Evolutionary conservation across 148 eudicot genomes (phyloP), one percentile per base, ranked within the genome.

Genomic region (Dysphania ambrosioides): DNA sequence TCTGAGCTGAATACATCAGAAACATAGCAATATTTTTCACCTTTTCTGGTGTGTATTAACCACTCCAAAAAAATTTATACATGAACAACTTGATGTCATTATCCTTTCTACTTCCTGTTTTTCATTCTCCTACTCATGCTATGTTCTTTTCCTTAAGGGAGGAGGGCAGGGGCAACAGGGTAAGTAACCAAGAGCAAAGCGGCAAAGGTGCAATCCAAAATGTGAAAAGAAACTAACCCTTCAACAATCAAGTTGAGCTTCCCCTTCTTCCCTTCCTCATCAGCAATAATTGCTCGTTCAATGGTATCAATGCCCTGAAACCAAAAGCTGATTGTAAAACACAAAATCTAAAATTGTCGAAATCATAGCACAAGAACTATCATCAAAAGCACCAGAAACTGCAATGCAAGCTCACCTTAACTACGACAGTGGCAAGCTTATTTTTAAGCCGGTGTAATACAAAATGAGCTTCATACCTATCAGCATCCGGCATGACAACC

Each of bases 271-370:
- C 79, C 77, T 77, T 79, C 82, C 49, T 86, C 72, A 64, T 82
- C 82, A 68, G 80, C 86, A 66, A 91, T 78, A 42, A 94, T 85
- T 65, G 86, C 97, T 71, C 98, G 89, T 77, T 90, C 93, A 80
- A 90, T 82, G 9, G 93, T 85, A 71, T 80, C 79, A 64, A 92
- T 87, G 51, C 98, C 98, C 98, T 94, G 87, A 55, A 79, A 80
- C 34, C 66, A 79, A 34, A 78, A 71, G 36, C 35, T 21, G 74
- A 30, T 41, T 41, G 9, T 31, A 42, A 16, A 24, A 30, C 29
- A 12, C 40, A 19, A 11, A 72, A 36, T 67, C 10, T 66, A 12
- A 29, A 41, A 71, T 65, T 58, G 34, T 38, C 32, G 19, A 62
- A 61, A 47, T 21, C 11, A 41, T 7, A 49, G 29, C 47, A 6